Conservation (phyloP, 176 grass and related monocot genomes). For the Oryza officinalis region DNA sequence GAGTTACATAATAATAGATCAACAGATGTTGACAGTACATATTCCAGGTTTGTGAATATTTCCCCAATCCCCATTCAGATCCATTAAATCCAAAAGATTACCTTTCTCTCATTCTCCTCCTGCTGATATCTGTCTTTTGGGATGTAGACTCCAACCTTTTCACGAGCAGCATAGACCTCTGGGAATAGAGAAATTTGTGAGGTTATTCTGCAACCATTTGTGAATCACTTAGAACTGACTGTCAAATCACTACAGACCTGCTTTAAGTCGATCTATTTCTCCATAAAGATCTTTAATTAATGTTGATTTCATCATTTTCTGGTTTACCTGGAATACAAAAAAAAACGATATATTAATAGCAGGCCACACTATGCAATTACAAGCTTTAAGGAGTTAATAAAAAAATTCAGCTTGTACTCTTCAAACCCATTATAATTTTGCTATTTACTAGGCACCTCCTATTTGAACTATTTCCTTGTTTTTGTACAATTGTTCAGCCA, state of each 20-base stretch:
- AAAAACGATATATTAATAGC: neutral
- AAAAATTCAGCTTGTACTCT: neutral
- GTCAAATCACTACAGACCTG: slow-evolving; percentile 54
- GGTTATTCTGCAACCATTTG: slow-evolving; percentile 21
- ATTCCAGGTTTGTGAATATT: neutral
- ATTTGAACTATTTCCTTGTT: neutral
- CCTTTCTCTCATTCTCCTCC: slow-evolving; percentile 93
- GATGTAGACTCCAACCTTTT: slow-evolving; percentile 96
- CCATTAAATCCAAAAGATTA: slow-evolving; percentile 36
- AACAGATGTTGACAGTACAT: no score
- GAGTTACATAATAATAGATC: neutral
- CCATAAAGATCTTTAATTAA: slow-evolving; percentile 98
- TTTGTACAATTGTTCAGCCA: neutral
- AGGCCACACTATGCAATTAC: slow-evolving; percentile 15
- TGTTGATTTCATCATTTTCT: slow-evolving; percentile 99
- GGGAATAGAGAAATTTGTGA: slow-evolving; percentile 33
- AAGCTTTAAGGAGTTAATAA: neutral
- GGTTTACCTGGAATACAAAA: slow-evolving; percentile 69
- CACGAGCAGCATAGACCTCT: slow-evolving; percentile 98
- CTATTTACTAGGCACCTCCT: neutral
- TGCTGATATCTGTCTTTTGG: slow-evolving; percentile 90
- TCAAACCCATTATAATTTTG: neutral
- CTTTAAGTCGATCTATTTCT: slow-evolving; percentile 95
- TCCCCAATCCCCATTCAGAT: neutral
- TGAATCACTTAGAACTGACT: slow-evolving; percentile 9